Evolutionary conservation across 768 basidiomycete species (phyloP).

Genomic region (Suillus ampliporus): DNA sequence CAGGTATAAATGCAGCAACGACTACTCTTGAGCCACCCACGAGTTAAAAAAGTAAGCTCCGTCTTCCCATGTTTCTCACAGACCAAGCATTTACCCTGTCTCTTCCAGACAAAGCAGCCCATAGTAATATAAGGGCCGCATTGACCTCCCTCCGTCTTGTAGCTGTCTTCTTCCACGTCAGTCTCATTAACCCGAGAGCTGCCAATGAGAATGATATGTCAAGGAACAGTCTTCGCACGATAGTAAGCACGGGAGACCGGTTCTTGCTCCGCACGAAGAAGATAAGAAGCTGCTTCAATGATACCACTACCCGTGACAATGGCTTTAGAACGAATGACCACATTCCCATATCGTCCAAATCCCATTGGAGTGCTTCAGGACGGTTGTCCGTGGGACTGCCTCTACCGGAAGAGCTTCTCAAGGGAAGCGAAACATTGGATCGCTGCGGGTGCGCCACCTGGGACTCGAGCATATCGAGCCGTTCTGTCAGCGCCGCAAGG

Average conservation of each 20-base stretch:
- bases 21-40: conserved; percentile 9
- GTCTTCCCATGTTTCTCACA: conserved; percentile 50
- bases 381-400: conserved; percentile 47
- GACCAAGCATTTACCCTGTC: conserved; percentile 57
- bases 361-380: conserved; percentile 52
- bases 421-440: conserved; percentile 47
- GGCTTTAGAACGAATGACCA: conserved; percentile 80
- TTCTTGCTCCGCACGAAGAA: conserved; percentile 67
- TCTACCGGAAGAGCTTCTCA: conserved; percentile 46
- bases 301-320: conserved; percentile 54
- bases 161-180: conserved; percentile 71
- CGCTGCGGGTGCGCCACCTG: conserved; percentile 39
- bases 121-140: conserved; percentile 67
- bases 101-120: conserved; percentile 72
- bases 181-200: conserved; percentile 61
- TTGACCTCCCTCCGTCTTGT: conserved; percentile 71
- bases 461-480: conserved; percentile 71
- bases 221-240: conserved; percentile 76
- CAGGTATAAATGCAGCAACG: conserved; percentile 19
- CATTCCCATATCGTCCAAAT: conserved; percentile 82
- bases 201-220: conserved; percentile 78
- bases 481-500: conserved; percentile 80
- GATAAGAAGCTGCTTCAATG: conserved; percentile 52
- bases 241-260: conserved; percentile 67
- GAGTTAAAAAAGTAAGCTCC: conserved; percentile 24